A percentile compares a stretch with the other conserved stretches of the same genome.
These are phyloP conservation scores for Bipolaris zeicola DNA, from an alignment of 2,329 filamentous ascomycete species.

Conservation along the genomic window DNA sequence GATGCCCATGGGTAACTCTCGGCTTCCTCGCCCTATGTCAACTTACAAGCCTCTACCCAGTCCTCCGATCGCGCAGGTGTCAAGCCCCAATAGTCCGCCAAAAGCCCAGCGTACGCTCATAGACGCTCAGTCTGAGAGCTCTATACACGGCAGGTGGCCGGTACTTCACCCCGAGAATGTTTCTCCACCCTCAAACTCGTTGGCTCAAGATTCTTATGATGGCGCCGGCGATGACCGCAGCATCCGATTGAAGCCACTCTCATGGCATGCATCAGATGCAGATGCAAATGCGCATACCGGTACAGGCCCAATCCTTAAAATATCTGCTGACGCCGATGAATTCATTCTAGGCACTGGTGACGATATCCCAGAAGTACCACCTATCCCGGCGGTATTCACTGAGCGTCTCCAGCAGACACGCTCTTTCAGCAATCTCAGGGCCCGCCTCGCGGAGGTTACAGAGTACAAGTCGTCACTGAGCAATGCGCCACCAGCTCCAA, in stretches of 20 bases:
- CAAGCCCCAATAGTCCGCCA: conserved; percentile 38
- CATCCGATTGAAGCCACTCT: conserved; percentile 29
- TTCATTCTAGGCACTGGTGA: conserved; percentile 23
- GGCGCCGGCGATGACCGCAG: conserved; percentile 12
- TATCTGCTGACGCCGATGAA: conserved; percentile 33
- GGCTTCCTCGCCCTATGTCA: conserved; percentile 36
- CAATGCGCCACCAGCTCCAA: conserved; percentile 11
- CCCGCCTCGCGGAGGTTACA: conserved; percentile 16
- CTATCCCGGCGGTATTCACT: conserved; percentile 2
- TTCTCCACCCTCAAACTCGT: conserved; percentile 17
- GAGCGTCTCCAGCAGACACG: conserved; percentile 3
- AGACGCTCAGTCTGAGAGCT: conserved; percentile 47
- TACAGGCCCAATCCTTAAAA: conserved; percentile 28
- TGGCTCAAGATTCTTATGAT: conserved; percentile 8
- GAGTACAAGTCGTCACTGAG: conserved; percentile 12
- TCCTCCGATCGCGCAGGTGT: conserved; percentile 43
- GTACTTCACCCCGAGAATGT: conserved; percentile 34
- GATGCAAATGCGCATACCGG: conserved; percentile 9
- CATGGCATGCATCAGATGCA: conserved; percentile 18
- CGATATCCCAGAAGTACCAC: conserved; percentile 15
- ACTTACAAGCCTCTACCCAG: conserved; percentile 50
- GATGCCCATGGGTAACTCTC: conserved; percentile 25
- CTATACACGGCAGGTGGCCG: conserved; percentile 36
- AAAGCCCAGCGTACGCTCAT: conserved; percentile 48
- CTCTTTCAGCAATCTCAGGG: conserved; percentile 17